Evolutionary conservation across 352 stramenopile genomes (phyloP).

Genomic region (Ophiocytium majus): DNA sequence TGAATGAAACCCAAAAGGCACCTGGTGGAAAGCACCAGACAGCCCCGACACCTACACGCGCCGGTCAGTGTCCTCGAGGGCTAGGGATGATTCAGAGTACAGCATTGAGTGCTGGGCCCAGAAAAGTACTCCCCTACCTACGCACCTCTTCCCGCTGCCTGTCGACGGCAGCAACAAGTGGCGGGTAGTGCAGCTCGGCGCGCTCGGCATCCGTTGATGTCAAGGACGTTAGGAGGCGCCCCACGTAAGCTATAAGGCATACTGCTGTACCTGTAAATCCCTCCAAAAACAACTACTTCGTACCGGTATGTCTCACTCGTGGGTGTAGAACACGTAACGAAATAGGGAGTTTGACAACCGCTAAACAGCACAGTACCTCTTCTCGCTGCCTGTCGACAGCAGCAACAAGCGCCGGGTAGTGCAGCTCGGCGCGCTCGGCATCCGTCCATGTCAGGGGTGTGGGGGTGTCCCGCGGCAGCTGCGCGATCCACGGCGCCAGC

Average conservation of each 20-base stretch:
- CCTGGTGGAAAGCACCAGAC: too few species aligned
- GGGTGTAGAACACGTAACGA: too few species aligned
- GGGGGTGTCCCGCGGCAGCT: conserved; percentile 32
- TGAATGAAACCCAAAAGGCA: too few species aligned
- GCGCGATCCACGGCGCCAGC: conserved; percentile 30
- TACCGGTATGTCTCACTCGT: too few species aligned
- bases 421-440: conserved; percentile 29
- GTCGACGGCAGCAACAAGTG: conserved; percentile 16
- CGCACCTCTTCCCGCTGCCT: conserved; percentile 34
- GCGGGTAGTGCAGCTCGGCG: conserved; percentile 35
- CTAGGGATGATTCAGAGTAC: too few species aligned
- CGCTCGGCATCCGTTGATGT: conserved; percentile 30
- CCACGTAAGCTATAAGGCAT: conserved; percentile 35
- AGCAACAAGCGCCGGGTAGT: conserved; percentile 30
- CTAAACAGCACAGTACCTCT: too few species aligned
- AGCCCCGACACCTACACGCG: too few species aligned
- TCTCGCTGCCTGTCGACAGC: conserved; percentile 25
- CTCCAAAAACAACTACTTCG: too few species aligned
- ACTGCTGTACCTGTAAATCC: not conserved
- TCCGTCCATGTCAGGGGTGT: conserved; percentile 41
- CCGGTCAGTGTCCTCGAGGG: too few species aligned
- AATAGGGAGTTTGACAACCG: too few species aligned
- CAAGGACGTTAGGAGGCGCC: conserved; percentile 31
- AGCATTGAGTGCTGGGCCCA: too few species aligned
- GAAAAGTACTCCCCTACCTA: too few species aligned